Conservation (phyloP, 2,329 filamentous ascomycete genomes). For the Talaromyces sp. region DNA sequence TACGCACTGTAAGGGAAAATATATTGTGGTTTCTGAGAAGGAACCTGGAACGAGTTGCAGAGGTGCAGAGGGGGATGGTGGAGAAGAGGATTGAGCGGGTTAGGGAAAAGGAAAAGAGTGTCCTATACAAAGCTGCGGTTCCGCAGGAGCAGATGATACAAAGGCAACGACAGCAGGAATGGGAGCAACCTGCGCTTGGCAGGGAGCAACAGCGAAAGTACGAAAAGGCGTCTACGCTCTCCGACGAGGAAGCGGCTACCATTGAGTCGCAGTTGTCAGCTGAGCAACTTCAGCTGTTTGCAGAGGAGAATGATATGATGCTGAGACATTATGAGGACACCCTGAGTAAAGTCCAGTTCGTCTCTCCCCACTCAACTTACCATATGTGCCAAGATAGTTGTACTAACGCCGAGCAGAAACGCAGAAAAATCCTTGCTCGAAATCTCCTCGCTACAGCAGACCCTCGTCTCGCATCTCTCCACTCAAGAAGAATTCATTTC, state of each 20-base stretch:
- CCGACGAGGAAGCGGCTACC: slow-evolving; percentile 33
- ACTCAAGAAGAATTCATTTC: slow-evolving; percentile 87
- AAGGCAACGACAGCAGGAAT: slow-evolving; percentile 15
- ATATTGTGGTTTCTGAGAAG: slow-evolving; percentile 79
- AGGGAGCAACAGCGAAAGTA: slow-evolving; percentile 25
- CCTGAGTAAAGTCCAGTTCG: slow-evolving; percentile 89
- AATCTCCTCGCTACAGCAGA: slow-evolving; percentile 86
- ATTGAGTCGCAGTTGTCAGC: slow-evolving; percentile 64
- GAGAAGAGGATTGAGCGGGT: slow-evolving; percentile 80
- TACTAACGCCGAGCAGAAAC: slow-evolving; percentile 53
- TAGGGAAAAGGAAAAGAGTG: slow-evolving; percentile 83
- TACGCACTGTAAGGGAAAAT: slow-evolving; percentile 71
- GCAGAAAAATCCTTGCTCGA: slow-evolving; percentile 88
- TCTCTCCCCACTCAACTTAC: slow-evolving; percentile 23
- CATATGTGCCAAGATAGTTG: background rate
- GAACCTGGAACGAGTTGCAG: slow-evolving; percentile 70
- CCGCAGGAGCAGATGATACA: background rate
- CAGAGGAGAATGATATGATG: slow-evolving; percentile 88
- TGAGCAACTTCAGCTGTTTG: slow-evolving; percentile 90
- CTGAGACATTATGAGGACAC: slow-evolving; percentile 89
- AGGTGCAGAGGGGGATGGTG: slow-evolving; percentile 86
- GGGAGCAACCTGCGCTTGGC: slow-evolving; percentile 17
- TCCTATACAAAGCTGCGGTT: slow-evolving; percentile 63
- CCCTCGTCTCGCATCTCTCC: slow-evolving; percentile 79
- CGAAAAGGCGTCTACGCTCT: slow-evolving; percentile 24